Base-by-base conservation (phyloP, 2,329 filamentous ascomycete genomes). In the Neopestalotiopsis sp. region DNA sequence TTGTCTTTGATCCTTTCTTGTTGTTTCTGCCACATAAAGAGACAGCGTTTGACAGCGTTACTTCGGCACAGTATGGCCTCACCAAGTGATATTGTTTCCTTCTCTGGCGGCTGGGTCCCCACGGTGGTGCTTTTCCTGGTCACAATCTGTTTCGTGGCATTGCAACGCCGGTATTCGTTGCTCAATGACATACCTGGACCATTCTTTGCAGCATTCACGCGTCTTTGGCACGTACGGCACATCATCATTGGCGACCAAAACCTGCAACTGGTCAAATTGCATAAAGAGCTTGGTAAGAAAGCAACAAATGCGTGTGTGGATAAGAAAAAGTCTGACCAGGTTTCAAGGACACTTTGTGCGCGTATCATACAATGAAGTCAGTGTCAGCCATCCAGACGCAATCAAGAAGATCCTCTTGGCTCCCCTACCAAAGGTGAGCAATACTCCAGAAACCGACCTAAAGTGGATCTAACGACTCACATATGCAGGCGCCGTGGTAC, bases 351-450 rank as follows among this genome's bases (percentile, higher is more conserved):
- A 78, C 49, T 84, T 85, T 70, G 79, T 85, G 45, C 81, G 83
- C 10, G 82, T 84, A 32, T 75, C 77, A 9, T 75, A 79, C 38
- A 80, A 84, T 65, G 82, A 85, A 76, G 78, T 85, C 69, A 83
- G 80, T 67, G 77, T 85, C 42, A 78, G 78, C 68, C 79, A 85
- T 70, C 79, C 81, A 1, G 78, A 83, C 70, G 83, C 78, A 14
- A 75, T 83, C 24, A 76, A 75, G 30, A 73, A 77, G 61, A 73
- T 85, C 9, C 76, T 84, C 1, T 70, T 79, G 34, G 74, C 74
- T 1, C 75, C 76, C 5, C 68, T 81, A 1, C 70, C 72, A 7
- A 77, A 84, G 74, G 81, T 76, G 6, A 53, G 45, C 1, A 24
- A 69, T 24, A 30, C 13, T 10, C 28, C 56, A 20, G 24, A 13